Base-by-base conservation (phyloP, 805 yeast species). In the Metschnikowia aberdeeniae region DNA sequence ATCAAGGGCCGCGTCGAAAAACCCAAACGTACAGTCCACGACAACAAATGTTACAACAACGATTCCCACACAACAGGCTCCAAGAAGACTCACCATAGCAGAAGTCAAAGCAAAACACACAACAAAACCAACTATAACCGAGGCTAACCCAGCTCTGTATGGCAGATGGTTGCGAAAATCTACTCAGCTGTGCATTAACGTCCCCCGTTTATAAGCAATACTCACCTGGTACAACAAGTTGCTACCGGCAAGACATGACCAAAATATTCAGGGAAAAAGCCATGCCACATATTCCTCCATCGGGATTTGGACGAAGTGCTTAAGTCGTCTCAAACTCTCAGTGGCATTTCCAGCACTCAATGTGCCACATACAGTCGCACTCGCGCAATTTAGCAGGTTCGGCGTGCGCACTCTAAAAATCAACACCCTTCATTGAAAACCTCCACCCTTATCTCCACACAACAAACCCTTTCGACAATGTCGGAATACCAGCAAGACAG, bases 1-100 rank as follows among this genome's bases (percentile, higher is more conserved):
- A 7, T 37, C 22, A 33, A 40, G 8, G 29, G 32, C 27, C 41
- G 44, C 3, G 48, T 41, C 13, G 42, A 33, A 12, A 47, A 49
- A 33, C 45, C 44, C 5, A 27, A 30, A 20, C 35, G 36, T 7
- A 22, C 26, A 22, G 26, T 22, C 8, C 26, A 22, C 4, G 26
- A 22, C 29, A 57, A 58, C 40, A 63, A 64, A 17, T 63, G 64
- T 42, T 63, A 63, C 46, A 63, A 63, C 39, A 42, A 67, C 39
- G 59, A 5, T 22, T 22, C 26, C 26, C 6, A 22, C 26, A 22
- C 26, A 22, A 22, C 26, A 22, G 26, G 8, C 26, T 22, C 6
- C 26, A 22, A 22, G 14, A 8, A 30, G 6, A 31, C 11, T 9
- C 9, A n/a, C 29, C 9, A n/a, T 7, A 20, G 7, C 40, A 24